Base-by-base conservation (phyloP, 805 yeast species). In the Danielia reshetovae region DNA sequence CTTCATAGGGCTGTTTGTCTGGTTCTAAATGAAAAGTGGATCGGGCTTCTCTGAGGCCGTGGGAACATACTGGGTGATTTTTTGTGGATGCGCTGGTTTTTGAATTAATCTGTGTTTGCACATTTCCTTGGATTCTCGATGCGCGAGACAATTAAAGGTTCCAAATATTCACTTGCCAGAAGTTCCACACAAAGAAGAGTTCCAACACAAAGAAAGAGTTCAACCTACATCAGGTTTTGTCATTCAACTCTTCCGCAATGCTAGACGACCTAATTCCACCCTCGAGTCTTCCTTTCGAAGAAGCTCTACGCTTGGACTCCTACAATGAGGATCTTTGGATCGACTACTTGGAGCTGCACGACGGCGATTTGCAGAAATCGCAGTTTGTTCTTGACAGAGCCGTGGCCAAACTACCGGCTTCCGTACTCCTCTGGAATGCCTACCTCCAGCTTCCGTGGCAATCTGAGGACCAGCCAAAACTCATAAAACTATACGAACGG, bases 241-340 rank as follows among this genome's bases (percentile, higher is more conserved):
- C 26, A 30, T 28, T 24, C 30, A 18, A 25, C 24, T 33, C 27
- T 18, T 29, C 26, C 37, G 42, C 30, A 48, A 49, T 17, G 48
- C 32, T 7, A 44, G 36, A 26, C 38, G 43, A 38, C 48, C 46
- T 17, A 49, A 32, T 30, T 40, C 48, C 35, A 45, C 54, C 54
- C 48, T 49, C 25, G 2, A 36, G 32, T 28, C 15, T 39, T n/a
- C 38, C 26, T 22, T 42, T 32, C 24, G 51, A 46, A 30, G 43
- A 37, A 17, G 15, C 32, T 10, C 32, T 46, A 19, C 34, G 38
- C 2, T 11, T 11, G 4, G 33, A 35, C n/a, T 30, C 28, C 6
- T 38, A 40, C 13, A 34, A 42, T 29, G 51, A 46, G 27, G 22
- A 33, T 3, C 31, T 38, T 7, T 46, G 51, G 51, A 42, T 46